Conservation (phyloP, 2,329 filamentous ascomycete genomes). For the Pseudopyricularia cyperi region DNA sequence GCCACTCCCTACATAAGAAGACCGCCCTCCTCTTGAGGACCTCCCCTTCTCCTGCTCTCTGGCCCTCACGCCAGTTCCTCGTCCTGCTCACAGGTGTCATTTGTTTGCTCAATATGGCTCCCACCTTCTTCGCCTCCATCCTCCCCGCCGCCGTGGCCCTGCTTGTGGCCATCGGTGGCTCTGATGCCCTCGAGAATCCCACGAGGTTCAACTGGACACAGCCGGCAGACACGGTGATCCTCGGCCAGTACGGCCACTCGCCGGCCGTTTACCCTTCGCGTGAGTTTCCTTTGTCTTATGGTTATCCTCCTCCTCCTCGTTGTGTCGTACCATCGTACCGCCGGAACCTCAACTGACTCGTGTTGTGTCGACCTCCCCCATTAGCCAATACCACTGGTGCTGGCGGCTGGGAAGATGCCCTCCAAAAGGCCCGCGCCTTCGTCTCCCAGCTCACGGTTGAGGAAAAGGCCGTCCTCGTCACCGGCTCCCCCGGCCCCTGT, state of each 20-base stretch:
- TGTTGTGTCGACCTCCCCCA: neutral
- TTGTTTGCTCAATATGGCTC: slow-evolving; percentile 1
- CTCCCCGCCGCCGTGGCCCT: slow-evolving; percentile 2
- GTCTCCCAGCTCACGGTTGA: slow-evolving; percentile 50
- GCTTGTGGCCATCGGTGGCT: slow-evolving; percentile 1
- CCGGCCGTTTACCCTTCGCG: slow-evolving; percentile 21
- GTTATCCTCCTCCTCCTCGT: too few relatives aligned
- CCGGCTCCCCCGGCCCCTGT: slow-evolving; percentile 7
- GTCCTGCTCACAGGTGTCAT: neutral
- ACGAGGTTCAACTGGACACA: slow-evolving; percentile 23
- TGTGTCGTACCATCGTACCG: too few relatives aligned
- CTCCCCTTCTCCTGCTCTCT: neutral
- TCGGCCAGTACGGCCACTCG: slow-evolving; percentile 20
- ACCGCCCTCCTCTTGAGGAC: neutral
- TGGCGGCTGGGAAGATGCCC: slow-evolving; percentile 21
- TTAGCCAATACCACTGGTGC: slow-evolving; percentile 21
- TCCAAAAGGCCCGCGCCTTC: slow-evolving; percentile 30
- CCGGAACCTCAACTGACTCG: neutral
- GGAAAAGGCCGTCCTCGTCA: slow-evolving; percentile 33
- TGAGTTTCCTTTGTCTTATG: slow-evolving; percentile 11
- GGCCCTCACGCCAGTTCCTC: neutral
- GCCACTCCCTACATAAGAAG: neutral
- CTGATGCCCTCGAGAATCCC: slow-evolving; percentile 6
- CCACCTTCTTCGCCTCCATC: slow-evolving; percentile 2
- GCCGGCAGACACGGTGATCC: slow-evolving; percentile 22